Evolutionary conservation across 176 grass and related monocot genomes (phyloP).

Genomic region (Oryza meyeriana): DNA sequence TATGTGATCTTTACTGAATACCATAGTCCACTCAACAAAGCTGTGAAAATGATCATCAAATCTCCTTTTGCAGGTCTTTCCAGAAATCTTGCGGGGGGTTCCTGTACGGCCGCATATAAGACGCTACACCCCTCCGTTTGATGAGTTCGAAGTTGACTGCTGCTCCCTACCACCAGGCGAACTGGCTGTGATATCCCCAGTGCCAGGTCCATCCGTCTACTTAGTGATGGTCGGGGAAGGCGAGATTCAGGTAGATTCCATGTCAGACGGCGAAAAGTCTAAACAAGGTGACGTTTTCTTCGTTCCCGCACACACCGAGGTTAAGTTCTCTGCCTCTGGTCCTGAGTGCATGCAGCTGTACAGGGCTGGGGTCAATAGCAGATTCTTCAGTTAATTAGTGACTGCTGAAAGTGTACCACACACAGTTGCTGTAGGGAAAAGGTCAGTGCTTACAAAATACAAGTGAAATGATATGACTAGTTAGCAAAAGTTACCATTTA

Average conservation of each 20-base stretch:
- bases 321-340: conserved; percentile 44
- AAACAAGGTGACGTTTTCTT: conserved; percentile 74
- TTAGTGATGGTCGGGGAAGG: conserved; percentile 56
- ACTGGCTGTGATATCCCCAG: conserved; percentile 43
- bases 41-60: neutral
- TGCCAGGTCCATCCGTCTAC: conserved; percentile 80
- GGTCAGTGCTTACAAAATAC: conserved; percentile 17
- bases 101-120: conserved; percentile 46
- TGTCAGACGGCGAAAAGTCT: conserved; percentile 32
- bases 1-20: neutral
- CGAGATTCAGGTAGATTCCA: conserved; percentile 33
- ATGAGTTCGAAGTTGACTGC: conserved; percentile 82
- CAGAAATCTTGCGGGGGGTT: conserved; percentile 61
- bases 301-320: conserved; percentile 51
- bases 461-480: conserved; percentile 3
- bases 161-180: conserved; percentile 43
- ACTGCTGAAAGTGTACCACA: neutral
- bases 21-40: neutral
- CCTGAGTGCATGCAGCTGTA: conserved; percentile 45
- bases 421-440: conserved; percentile 16
- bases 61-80: conserved; percentile 48
- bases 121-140: conserved; percentile 79
- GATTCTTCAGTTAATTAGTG: conserved; percentile 54
- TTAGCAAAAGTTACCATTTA: conserved; percentile 19
- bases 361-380: conserved; percentile 77